Evolutionary conservation across 768 basidiomycete species (phyloP), one percentile per base, ranked within the genome.

Genomic region (Boletus huronensis): DNA sequence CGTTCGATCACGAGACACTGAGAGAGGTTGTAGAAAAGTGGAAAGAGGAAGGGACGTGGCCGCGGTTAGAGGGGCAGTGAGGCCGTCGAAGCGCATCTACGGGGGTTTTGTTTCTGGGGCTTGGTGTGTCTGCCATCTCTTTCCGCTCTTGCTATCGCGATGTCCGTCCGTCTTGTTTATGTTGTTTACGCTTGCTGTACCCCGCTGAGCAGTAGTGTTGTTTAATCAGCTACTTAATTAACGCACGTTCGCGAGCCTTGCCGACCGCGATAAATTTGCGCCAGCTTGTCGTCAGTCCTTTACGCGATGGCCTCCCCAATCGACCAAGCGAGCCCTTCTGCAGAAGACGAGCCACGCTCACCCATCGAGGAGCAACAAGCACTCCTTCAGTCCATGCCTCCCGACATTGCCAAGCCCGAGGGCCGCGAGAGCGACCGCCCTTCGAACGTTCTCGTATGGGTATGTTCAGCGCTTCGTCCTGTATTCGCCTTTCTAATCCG

Each of bases 1-100:
- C 77, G 34, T 84, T 93, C 64, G 78, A 76, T 61, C 80, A 79
- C 43, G 83, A 82, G 17, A 74, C 79, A 7, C 66, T 93, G 50
- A 73, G 76, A 63, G 89, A 92, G 53, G 77, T 90, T 29, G 80
- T 93, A 32, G 85, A 87, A 62, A 87, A 87, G 67, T 92, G 87
- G 84, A 90, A 87, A 66, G 82, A 70, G 14, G 91, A 93, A 61
- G 82, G 84, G 38, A 54, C 71, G 0, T 70, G 70, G 70, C 70
- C 71, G 13, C 58, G 55, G 46, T 35, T 72, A 46, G 60, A 63
- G 3, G 59, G 44, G n/a, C 48, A 54, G 11, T 58, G 43, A 67
- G 10, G 25, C 1, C 35, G 36, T 19, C n/a, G 34, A 38, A 3
- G 36, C 49, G 53, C 43, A 63, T 63, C 49, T 58, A 64, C 16